Evolutionary conservation across 1,284 basidiomycete genomes (phyloP), one percentile per base, ranked within the genome.

Genomic region (Apiotrichum mycotoxinovorans): DNA sequence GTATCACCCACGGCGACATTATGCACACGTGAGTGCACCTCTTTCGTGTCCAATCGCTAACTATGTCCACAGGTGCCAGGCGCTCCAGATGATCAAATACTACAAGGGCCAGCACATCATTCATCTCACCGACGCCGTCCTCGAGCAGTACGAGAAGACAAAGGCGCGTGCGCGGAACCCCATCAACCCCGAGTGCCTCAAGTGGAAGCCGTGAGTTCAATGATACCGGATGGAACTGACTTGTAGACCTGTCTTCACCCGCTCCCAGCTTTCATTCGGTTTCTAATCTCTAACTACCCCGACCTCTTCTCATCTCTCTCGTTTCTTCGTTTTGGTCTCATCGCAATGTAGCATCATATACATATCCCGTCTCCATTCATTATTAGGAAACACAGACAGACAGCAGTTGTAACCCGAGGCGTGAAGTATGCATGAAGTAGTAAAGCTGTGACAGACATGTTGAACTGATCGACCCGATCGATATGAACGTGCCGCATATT

Each of bases 101-200:
- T 92, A 90, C 81, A 95, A 96, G 73, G 93, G 92, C 22, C 88
- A 91, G 68, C 91, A 98, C 77, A 87, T 95, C 64, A 89, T 98
- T 62, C 91, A 88, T 74, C 82, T 99, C 42, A 91, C 91, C 46
- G 92, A 96, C 64, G 84, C 88, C 22, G 87, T 97, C 30, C 82
- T 98, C 54, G 93, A 95, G 72, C 87, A 92, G 72, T 87, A 97
- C 77, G 86, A 88, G 75, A 92, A 91, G 76, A 82, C 85, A 35
- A 85, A 84, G 78, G 83, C 81, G 69, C 98, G 98, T 80, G 83
- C 85, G 56, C 82, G 87, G 60, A 82, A 87, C 54, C 80, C 86
- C 49, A 96, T 99, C 66, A 83, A 90, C 64, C 82, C 95, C 18
- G 85, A 88, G 54, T 81, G 82, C 70, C 80, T 99, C 12, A 70